phyloP scores from a whole-genome alignment of 2,329 filamentous ascomycete genomes.

The Fusarium hostae region DNA sequence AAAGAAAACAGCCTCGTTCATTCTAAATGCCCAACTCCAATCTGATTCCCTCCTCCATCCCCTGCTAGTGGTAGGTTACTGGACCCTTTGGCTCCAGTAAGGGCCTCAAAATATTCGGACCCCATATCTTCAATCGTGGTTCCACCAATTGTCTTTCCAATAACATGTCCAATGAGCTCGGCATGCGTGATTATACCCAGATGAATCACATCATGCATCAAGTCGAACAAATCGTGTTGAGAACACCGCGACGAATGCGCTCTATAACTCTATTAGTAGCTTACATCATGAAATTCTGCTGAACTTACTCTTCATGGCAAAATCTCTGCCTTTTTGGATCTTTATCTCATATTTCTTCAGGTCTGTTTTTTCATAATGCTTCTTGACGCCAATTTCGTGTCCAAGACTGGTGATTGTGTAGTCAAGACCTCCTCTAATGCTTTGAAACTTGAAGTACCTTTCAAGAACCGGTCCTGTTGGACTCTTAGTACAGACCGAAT shows the following conservation, averaged over 20 bases:
- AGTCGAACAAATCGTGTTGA: conserved; percentile 3
- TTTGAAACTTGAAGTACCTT: conserved; percentile 4
- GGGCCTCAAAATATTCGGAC: conserved; percentile 9
- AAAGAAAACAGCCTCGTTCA: too few relatives aligned
- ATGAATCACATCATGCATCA: conserved; percentile 12
- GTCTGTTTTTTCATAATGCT: background rate
- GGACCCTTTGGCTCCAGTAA: background rate
- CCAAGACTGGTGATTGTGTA: conserved; percentile 1
- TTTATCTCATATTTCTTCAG: background rate
- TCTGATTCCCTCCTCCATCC: background rate
- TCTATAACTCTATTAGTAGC: background rate
- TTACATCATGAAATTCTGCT: background rate
- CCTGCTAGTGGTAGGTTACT: background rate
- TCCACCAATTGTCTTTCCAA: conserved; percentile 1
- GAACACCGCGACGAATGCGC: conserved; percentile 4
- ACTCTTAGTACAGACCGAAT: background rate
- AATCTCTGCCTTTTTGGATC: conserved; percentile 1
- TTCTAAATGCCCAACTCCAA: too few relatives aligned
- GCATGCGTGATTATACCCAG: background rate
- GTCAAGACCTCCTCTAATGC: conserved; percentile 1
- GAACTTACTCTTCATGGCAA: background rate
- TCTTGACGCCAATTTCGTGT: conserved; percentile 4
- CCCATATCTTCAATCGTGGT: conserved; percentile 4
- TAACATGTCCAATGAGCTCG: conserved; percentile 1
- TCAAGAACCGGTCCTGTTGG: background rate